phyloP scores from a whole-genome alignment of 176 grass and related monocot genomes.

The Areca catechu region DNA sequence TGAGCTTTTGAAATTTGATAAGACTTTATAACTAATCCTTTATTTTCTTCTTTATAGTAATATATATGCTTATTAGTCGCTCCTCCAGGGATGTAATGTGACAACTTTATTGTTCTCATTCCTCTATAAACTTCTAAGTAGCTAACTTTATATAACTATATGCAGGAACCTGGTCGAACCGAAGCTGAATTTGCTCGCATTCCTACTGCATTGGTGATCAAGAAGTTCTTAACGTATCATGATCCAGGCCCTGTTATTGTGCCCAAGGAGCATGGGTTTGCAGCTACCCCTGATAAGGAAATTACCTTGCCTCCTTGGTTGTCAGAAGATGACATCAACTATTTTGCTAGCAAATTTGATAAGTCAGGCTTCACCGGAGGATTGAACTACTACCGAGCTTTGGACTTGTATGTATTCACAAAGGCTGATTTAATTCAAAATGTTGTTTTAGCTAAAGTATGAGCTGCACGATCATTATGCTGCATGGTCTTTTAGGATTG shows the following conservation, averaged over 20 bases:
- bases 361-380: constrained; percentile 39
- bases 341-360: constrained; percentile 25
- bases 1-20: too few relatives aligned
- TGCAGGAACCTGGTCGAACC: constrained; percentile 30
- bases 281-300: constrained; percentile 14
- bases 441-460: too few relatives aligned
- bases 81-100: too few relatives aligned
- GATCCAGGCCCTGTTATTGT: constrained; percentile 29
- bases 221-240: constrained; percentile 39
- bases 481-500: too few relatives aligned
- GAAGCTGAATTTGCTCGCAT: constrained; percentile 29
- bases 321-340: constrained; percentile 34
- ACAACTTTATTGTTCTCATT: too few relatives aligned
- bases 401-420: constrained; percentile 23
- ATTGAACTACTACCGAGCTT: constrained; percentile 40
- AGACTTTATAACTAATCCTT: neutral
- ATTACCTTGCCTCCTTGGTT: constrained; percentile 33
- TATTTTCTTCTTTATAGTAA: neutral
- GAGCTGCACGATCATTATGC: too few relatives aligned
- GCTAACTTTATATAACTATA: too few relatives aligned
- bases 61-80: too few relatives aligned
- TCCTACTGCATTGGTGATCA: constrained; percentile 20
- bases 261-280: constrained; percentile 25
- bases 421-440: too few relatives aligned
- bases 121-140: too few relatives aligned